These are phyloP conservation scores for Saitozyma sp. DNA, from an alignment of 768 basidiomycete species.

Conservation along the genomic window DNA sequence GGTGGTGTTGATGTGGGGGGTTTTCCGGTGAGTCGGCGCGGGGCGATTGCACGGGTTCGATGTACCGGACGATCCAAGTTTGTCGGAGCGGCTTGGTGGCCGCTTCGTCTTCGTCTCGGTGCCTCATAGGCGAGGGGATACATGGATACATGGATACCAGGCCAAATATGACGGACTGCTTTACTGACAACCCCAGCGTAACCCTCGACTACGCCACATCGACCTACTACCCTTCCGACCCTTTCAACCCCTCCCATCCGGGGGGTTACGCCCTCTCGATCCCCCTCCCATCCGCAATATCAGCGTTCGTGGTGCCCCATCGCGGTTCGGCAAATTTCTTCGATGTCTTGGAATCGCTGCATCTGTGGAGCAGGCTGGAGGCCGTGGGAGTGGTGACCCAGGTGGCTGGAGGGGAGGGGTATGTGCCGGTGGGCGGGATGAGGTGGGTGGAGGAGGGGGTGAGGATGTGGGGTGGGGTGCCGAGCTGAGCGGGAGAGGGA, in stretches of 20 bases:
- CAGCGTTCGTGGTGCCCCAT: constrained; percentile 23
- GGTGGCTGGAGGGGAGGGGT: background rate
- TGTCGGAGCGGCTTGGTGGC: background rate
- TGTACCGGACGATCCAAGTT: background rate
- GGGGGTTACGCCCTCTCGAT: constrained; percentile 12
- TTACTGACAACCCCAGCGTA: constrained; percentile 18
- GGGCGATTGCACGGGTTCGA: background rate
- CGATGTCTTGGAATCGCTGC: constrained; percentile 34
- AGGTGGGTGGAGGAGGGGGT: constrained; percentile 5
- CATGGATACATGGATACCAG: background rate
- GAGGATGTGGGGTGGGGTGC: constrained; percentile 18
- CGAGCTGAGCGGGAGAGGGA: background rate
- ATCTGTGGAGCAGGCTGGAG: constrained; percentile 20
- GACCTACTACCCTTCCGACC: constrained; percentile 16
- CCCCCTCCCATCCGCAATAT: constrained; percentile 20
- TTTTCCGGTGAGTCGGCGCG: constrained; percentile 33
- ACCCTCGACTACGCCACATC: constrained; percentile 43
- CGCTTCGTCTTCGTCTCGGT: background rate
- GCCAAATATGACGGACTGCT: background rate
- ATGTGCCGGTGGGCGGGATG: constrained; percentile 6
- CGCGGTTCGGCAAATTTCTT: constrained; percentile 37
- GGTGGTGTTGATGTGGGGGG: constrained; percentile 39
- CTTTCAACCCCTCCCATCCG: constrained; percentile 22
- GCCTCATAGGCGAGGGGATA: background rate
- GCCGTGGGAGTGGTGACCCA: background rate